These are phyloP conservation scores for Lipomyces kockii DNA, from an alignment of 805 yeast genomes.

Conservation along the genomic window DNA sequence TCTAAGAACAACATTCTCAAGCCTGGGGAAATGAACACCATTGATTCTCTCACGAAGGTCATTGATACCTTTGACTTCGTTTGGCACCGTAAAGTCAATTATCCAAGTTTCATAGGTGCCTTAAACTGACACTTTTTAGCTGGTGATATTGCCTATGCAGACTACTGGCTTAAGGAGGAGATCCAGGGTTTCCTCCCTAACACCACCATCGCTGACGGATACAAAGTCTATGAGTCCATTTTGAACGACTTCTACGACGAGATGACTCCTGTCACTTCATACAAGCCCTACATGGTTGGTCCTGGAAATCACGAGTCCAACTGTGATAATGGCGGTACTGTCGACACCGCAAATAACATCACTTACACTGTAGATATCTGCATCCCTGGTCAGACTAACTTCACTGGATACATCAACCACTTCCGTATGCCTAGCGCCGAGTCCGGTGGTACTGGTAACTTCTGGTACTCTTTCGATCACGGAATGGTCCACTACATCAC, in stretches of 20 bases:
- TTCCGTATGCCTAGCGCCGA: conserved; percentile 42
- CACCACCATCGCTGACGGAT: conserved; percentile 26
- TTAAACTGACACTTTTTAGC: conserved; percentile 28
- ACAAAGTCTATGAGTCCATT: conserved; percentile 21
- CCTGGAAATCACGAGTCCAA: conserved; percentile 39
- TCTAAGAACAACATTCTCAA: conserved; percentile 21
- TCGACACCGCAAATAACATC: conserved; percentile 26
- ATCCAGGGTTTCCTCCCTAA: conserved; percentile 20
- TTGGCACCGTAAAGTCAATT: conserved; percentile 25
- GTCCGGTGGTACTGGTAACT: conserved; percentile 37
- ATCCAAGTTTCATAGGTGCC: conserved; percentile 9
- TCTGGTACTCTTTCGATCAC: conserved; percentile 44
- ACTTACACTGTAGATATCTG: conserved; percentile 32
- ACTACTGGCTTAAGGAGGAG: conserved; percentile 42
- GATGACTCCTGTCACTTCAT: conserved; percentile 31
- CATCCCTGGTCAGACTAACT: conserved; percentile 39
- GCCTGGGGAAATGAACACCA: conserved; percentile 26
- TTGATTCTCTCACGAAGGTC: conserved; percentile 32
- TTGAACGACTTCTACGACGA: conserved; percentile 36
- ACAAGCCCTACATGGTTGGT: conserved; percentile 36
- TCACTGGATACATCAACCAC: conserved; percentile 39
- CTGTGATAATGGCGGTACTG: conserved; percentile 33
- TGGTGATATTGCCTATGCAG: conserved; percentile 46
- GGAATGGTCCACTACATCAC: conserved; percentile 41
- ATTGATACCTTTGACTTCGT: conserved; percentile 27